Percentiles rank a stretch among this genome's conserved stretches.
Conservation (phyloP, 2,329 filamentous ascomycete genomes). For the Blastomyces gilchristii region DNA sequence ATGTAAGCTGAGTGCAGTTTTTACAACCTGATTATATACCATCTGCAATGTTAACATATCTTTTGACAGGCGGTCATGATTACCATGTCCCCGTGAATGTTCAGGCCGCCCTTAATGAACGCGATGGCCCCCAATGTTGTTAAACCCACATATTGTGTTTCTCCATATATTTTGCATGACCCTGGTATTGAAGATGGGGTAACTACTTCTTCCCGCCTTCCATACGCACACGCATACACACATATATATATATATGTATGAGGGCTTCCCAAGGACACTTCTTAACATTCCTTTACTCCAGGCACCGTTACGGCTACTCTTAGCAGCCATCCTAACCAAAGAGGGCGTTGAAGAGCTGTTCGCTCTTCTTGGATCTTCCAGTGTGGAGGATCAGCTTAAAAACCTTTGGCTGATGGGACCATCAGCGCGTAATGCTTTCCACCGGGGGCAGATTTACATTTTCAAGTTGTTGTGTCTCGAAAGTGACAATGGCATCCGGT, state of each 20-base stretch:
- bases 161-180: constrained; percentile 6
- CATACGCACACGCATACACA: too few relatives aligned
- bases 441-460: constrained; percentile 3
- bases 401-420: constrained; percentile 8
- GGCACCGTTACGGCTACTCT: constrained; percentile 3
- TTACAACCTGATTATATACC: neutral
- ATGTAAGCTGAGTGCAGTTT: constrained; percentile 8
- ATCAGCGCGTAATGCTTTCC: neutral
- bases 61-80: constrained; percentile 2
- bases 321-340: neutral
- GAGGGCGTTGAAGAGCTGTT: constrained; percentile 4
- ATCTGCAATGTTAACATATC: neutral
- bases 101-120: constrained; percentile 1
- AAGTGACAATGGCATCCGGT: neutral
- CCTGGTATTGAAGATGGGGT: neutral
- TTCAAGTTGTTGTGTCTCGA: neutral
- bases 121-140: constrained; percentile 4
- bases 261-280: neutral
- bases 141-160: constrained; percentile 3
- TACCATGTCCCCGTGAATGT: neutral
- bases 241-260: neutral
- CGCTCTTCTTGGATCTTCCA: neutral
- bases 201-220: neutral
- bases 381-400: neutral
- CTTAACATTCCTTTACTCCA: neutral